A percentile compares a stretch with the other conserved stretches of the same genome.
phyloP scores from a whole-genome alignment of 805 yeast species.

The Lipomyces kockii region DNA sequence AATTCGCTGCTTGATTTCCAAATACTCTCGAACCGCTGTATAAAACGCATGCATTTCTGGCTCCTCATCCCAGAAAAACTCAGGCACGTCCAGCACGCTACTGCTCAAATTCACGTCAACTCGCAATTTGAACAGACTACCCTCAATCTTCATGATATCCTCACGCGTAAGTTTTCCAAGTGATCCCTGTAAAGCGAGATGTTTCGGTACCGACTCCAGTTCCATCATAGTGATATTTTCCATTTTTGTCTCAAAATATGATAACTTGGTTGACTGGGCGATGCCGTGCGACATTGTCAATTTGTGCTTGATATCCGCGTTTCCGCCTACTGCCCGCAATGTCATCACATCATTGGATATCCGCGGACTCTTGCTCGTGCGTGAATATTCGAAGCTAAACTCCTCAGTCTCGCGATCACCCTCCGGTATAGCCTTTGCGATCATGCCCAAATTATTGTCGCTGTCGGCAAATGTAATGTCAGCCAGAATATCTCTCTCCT shows the following conservation, averaged over 20 bases:
- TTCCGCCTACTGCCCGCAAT: conserved; percentile 55
- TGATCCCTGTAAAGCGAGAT: conserved; percentile 86
- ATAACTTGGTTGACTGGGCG: conserved; percentile 91
- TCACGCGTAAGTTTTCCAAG: conserved; percentile 76
- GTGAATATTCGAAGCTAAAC: conserved; percentile 70
- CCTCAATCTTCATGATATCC: conserved; percentile 84
- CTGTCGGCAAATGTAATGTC: conserved; percentile 73
- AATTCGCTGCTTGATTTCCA: conserved; percentile 94
- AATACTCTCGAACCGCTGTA: conserved; percentile 83
- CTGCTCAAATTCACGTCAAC: conserved; percentile 93
- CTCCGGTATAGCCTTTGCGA: conserved; percentile 73
- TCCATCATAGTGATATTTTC: conserved; percentile 52
- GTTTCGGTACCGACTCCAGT: conserved; percentile 80
- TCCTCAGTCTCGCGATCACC: conserved; percentile 93
- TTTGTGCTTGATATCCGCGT: conserved; percentile 79
- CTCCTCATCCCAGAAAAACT: conserved; percentile 92
- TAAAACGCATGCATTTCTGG: conserved; percentile 95
- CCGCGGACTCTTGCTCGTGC: conserved; percentile 52
- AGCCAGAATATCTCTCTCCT: conserved; percentile 91
- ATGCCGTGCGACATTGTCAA: conserved; percentile 94
- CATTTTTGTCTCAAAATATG: conserved; percentile 90
- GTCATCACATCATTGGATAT: conserved; percentile 91
- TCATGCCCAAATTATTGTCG: conserved; percentile 36
- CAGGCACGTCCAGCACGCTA: conserved; percentile 91
- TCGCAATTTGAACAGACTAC: conserved; percentile 83